Percentiles rank a stretch among this genome's conserved stretches.
These are phyloP conservation scores for Solioccasus polychromus DNA, from an alignment of 768 basidiomycete genomes.

Conservation along the genomic window DNA sequence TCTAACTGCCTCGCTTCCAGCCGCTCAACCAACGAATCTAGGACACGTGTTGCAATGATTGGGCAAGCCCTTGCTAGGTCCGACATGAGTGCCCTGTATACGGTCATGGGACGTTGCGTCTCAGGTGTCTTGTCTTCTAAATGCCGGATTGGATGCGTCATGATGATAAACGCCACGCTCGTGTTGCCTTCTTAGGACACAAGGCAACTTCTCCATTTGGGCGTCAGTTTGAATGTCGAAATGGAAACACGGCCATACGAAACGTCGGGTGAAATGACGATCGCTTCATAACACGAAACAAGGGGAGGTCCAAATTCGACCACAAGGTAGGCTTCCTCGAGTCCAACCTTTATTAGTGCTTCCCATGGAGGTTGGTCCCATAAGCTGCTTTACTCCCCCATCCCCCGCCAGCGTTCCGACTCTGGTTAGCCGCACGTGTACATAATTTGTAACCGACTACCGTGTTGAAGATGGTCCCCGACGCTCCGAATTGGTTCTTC, in stretches of 20 bases:
- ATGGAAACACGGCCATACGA: too few relatives aligned
- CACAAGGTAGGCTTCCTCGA: constrained; percentile 12
- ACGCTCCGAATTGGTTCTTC: constrained; percentile 36
- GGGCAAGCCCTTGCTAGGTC: neutral
- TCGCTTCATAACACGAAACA: constrained; percentile 15
- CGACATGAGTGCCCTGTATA: neutral
- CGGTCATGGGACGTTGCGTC: constrained; percentile 20
- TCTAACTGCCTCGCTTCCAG: constrained; percentile 3
- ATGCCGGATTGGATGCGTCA: neutral
- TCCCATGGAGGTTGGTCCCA: neutral
- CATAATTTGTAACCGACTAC: too few relatives aligned
- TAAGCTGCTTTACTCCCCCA: neutral
- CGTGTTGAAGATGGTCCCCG: constrained; percentile 27
- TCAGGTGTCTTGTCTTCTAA: neutral
- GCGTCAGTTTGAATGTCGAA: constrained; percentile 23
- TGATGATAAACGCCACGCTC: constrained; percentile 2
- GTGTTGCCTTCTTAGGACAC: constrained; percentile 19
- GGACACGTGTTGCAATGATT: constrained; percentile 8
- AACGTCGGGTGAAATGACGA: constrained; percentile 9
- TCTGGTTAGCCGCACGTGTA: constrained; percentile 13
- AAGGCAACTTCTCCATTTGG: constrained; percentile 24
- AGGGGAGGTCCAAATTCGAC: constrained; percentile 29
- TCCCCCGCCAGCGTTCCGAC: constrained; percentile 3
- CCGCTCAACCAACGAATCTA: constrained; percentile 15
- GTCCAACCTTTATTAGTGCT: constrained; percentile 24